These are phyloP conservation scores for Gamsiella multidivaricata DNA, from an alignment of 192 early-diverging fungal species.

Conservation along the genomic window DNA sequence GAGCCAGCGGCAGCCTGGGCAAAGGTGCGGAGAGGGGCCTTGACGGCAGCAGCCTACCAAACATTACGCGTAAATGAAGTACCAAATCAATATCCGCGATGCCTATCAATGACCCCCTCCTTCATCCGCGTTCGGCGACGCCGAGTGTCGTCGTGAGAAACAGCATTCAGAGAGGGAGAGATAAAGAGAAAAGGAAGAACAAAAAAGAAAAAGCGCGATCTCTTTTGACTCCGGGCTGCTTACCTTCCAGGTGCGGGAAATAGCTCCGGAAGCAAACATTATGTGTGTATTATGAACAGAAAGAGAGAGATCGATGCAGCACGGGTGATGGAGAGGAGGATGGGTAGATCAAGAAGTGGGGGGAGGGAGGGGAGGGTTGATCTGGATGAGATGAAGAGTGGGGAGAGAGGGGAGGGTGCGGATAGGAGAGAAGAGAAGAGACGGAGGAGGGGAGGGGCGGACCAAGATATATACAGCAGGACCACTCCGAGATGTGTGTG, in stretches of 20 bases:
- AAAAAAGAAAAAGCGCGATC: background rate
- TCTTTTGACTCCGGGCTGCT: background rate
- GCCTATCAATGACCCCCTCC: background rate
- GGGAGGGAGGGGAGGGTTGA: conserved; percentile 13
- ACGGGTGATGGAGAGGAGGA: background rate
- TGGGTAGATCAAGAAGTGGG: background rate
- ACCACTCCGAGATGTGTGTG: conserved; percentile 15
- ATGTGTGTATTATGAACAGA: conserved; percentile 9
- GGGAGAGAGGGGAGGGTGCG: conserved; percentile 3
- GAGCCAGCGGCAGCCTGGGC: conserved; percentile 63
- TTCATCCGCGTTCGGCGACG: no score
- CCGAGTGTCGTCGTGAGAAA: no score
- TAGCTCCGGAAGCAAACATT: conserved; percentile 54
- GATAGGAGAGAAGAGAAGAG: background rate
- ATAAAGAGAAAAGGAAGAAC: background rate
- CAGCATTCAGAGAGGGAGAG: no score
- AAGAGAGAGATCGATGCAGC: conserved; percentile 11
- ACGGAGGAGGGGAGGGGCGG: conserved; percentile 1
- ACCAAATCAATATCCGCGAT: background rate
- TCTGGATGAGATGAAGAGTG: background rate
- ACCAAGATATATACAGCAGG: conserved; percentile 29
- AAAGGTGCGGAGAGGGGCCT: conserved; percentile 62
- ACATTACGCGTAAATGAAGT: background rate
- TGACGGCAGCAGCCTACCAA: conserved; percentile 51
- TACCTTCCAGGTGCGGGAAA: conserved; percentile 55